phyloP scores from a whole-genome alignment of 2,329 filamentous ascomycete species.

The Tricladium varicosporioides region DNA sequence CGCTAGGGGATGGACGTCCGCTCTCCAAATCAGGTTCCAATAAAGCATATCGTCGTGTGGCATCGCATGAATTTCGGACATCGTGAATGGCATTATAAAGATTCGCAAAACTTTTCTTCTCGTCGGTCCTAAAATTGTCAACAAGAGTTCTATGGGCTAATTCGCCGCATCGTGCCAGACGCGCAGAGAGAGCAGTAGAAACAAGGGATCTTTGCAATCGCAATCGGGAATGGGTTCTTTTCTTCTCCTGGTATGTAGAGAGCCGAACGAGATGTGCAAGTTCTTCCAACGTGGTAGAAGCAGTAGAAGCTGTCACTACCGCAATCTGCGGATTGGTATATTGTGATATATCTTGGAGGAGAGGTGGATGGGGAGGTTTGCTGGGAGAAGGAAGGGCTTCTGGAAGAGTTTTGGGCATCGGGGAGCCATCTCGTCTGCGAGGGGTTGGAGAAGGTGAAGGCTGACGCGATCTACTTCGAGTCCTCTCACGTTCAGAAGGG shows the following conservation, averaged over 20 bases:
- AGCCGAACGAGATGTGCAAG: conserved; percentile 75
- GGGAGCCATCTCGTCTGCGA: conserved; percentile 35
- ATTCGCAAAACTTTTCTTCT: conserved; percentile 73
- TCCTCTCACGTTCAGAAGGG: conserved; percentile 45
- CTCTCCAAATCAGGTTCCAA: conserved; percentile 70
- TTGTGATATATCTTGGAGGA: conserved; percentile 63
- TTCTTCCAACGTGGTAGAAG: conserved; percentile 71
- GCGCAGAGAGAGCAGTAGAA: conserved; percentile 71
- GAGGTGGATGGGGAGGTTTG: conserved; percentile 38
- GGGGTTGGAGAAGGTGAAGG: conserved; percentile 27
- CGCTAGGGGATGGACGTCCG: conserved; percentile 36
- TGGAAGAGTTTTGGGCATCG: conserved; percentile 16
- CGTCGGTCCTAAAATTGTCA: conserved; percentile 74
- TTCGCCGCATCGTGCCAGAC: conserved; percentile 72
- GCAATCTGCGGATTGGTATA: conserved; percentile 61
- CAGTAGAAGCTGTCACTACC: conserved; percentile 50
- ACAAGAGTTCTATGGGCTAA: conserved; percentile 73
- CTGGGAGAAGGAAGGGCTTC: conserved; percentile 20
- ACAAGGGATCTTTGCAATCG: conserved; percentile 73
- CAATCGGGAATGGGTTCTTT: conserved; percentile 69
- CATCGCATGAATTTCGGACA: conserved; percentile 74
- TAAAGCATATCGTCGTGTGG: conserved; percentile 67
- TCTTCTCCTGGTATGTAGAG: conserved; percentile 79
- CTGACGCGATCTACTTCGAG: conserved; percentile 31
- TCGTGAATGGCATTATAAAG: conserved; percentile 78